phyloP scores from a whole-genome alignment of 139 green algal species.

The Picochlorum sp. region DNA sequence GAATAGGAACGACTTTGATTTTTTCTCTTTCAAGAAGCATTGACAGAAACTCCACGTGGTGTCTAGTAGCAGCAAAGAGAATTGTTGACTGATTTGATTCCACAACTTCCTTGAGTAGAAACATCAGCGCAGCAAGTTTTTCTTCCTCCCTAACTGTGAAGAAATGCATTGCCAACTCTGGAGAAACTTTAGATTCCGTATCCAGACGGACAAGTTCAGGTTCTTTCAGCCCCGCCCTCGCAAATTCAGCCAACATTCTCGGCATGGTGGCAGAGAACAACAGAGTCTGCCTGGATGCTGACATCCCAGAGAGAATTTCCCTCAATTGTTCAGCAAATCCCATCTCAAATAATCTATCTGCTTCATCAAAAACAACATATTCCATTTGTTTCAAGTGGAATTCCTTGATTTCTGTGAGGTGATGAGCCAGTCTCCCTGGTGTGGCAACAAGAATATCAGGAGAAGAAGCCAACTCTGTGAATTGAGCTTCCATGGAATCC shows the following conservation, averaged over 20 bases:
- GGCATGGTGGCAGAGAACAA: conserved; percentile 95
- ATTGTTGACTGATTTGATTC: conserved; percentile 57
- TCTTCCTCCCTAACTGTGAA: conserved; percentile 76
- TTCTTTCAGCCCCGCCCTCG: conserved; percentile 62
- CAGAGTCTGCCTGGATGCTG: conserved; percentile 72
- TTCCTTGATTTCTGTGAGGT: conserved; percentile 74
- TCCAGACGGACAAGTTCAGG: conserved; percentile 90
- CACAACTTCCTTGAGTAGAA: conserved; percentile 73
- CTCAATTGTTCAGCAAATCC: conserved; percentile 83
- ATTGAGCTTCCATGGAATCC: conserved; percentile 93
- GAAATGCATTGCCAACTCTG: conserved; percentile 72
- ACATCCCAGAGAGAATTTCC: conserved; percentile 63
- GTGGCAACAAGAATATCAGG: conserved; percentile 95
- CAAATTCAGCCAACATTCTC: conserved; percentile 85
- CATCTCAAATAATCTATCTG: conserved; percentile 98
- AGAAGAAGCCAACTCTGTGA: conserved; percentile 78
- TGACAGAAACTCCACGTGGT: conserved; percentile 90
- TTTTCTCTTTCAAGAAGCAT: conserved; percentile 61
- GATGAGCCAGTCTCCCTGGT: conserved; percentile 85
- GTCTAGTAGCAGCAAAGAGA: conserved; percentile 81
- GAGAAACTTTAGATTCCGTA: conserved; percentile 75
- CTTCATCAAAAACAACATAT: conserved; percentile 87
- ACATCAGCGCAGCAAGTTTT: conserved; percentile 80
- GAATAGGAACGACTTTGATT: conserved; percentile 58
- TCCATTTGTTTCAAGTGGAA: conserved; percentile 58